Evolutionary conservation across 2,329 filamentous ascomycete species (phyloP).

Genomic region (Exophiala dermatitidis): DNA sequence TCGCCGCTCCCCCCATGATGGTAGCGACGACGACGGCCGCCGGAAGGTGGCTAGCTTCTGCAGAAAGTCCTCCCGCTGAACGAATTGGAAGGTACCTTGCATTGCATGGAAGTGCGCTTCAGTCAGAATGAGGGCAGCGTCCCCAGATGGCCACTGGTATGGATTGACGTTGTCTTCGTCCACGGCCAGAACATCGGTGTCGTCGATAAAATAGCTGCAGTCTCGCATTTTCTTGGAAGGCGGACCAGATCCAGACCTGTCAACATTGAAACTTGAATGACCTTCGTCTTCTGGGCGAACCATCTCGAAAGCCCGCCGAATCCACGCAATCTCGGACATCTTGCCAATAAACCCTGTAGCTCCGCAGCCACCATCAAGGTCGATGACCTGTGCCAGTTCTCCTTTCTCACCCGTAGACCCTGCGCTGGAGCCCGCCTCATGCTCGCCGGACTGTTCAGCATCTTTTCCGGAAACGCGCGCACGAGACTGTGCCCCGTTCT

Average conservation of each 20-base stretch:
- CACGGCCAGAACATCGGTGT: conserved; percentile 17
- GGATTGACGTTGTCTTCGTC: conserved; percentile 22
- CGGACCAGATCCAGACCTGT: conserved; percentile 5
- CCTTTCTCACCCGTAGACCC: conserved; percentile 17
- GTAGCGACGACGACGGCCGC: background rate
- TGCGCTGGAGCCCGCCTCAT: conserved; percentile 5
- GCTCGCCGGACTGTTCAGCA: conserved; percentile 3
- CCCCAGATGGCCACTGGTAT: conserved; percentile 10
- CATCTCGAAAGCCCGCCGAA: conserved; percentile 15
- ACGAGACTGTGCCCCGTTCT: background rate
- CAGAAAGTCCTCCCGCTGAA: conserved; percentile 16
- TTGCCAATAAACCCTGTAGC: conserved; percentile 21
- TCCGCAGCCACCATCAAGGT: conserved; percentile 16
- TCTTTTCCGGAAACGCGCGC: background rate
- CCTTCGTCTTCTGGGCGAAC: background rate
- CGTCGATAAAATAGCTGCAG: conserved; percentile 21
- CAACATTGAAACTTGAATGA: background rate
- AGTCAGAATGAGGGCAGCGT: conserved; percentile 10
- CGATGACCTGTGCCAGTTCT: conserved; percentile 10
- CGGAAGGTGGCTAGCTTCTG: conserved; percentile 4
- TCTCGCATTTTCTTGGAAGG: conserved; percentile 5
- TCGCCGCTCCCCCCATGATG: conserved; percentile 15
- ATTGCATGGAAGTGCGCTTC: conserved; percentile 22
- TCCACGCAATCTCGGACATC: conserved; percentile 24
- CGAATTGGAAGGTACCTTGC: conserved; percentile 17